Evolutionary conservation across 768 basidiomycete genomes (phyloP), one percentile per base, ranked within the genome.

Genomic region (Rhodosporidiobolus odoratus): DNA sequence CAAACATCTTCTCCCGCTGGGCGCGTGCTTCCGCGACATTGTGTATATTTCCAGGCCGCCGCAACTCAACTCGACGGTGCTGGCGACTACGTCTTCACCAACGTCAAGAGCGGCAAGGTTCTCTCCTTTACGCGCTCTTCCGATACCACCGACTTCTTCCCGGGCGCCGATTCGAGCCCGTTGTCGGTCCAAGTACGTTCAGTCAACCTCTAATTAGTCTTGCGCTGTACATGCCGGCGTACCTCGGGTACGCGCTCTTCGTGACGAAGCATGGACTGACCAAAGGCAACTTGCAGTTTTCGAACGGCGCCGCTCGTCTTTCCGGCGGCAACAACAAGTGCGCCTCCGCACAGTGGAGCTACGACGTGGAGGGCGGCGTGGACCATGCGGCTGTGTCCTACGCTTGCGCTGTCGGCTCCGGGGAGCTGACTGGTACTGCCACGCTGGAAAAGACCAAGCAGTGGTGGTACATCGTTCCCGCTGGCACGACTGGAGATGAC

Each of bases 261-360:
- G n/a, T n/a, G n/a, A n/a, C n/a, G n/a, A n/a, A n/a, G n/a, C n/a
- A n/a, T n/a, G 2, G 16, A 37, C 21, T 41, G 53, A 34, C 48
- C 48, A n/a, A 10, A 9, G 48, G 21, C 15, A 50, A 10, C 13
- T 12, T 43, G 13, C 43, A 67, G 68, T 69, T 66, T 52, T 32
- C 27, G 4, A 52, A 58, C 34, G 32, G 50, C 37, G 58, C 58
- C 13, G 68, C 68, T 60, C 68, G 65, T 21, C 35, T 73, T 38
- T 72, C 71, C 25, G 68, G 72, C 43, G 68, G 72, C 43, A 66
- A 69, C 68, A 66, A 69, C 72, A 66, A 69, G 67, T 73, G 72
- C 58, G 66, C 68, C 4, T 69, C 62, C 6, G 65, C 68, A 1
- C 69, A 67, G 38, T 67, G 65, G 65, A 10, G 3, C 12, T 54